Percentiles rank a stretch among this genome's conserved stretches.
These are phyloP conservation scores for Neofusicoccum ribis DNA, from an alignment of 2,329 filamentous ascomycete genomes.

Conservation along the genomic window DNA sequence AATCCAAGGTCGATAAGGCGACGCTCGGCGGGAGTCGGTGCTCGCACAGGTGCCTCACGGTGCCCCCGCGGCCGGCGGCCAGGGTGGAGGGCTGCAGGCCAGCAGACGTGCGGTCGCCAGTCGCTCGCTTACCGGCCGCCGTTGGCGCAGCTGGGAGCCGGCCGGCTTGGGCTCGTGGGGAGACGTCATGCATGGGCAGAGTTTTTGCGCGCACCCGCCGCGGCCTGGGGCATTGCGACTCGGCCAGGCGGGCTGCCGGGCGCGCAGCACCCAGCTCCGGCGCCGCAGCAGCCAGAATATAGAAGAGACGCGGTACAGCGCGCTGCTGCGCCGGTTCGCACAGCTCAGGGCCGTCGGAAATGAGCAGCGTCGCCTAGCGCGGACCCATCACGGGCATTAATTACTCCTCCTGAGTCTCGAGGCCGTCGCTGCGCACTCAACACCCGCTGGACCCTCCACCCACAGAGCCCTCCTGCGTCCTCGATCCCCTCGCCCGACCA, in stretches of 20 bases:
- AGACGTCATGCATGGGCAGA: slow-evolving; percentile 20
- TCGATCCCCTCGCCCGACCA: slow-evolving; percentile 4
- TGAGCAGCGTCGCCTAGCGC: slow-evolving; percentile 20
- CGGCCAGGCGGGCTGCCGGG: neutral
- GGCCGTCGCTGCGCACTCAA: neutral
- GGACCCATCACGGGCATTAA: slow-evolving; percentile 21
- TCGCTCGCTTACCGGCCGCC: slow-evolving; percentile 11
- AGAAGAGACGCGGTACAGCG: slow-evolving; percentile 1
- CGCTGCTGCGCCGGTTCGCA: neutral
- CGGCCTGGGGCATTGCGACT: neutral
- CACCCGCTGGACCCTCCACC: slow-evolving; percentile 5
- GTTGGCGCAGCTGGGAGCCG: neutral
- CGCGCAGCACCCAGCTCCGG: neutral
- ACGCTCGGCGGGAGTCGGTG: slow-evolving; percentile 6
- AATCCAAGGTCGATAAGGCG: neutral
- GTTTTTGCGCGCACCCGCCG: slow-evolving; percentile 5
- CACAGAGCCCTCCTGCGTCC: neutral
- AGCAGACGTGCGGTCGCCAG: neutral
- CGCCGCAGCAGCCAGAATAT: neutral
- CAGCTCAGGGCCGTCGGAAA: slow-evolving; percentile 15
- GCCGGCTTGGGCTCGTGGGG: neutral
- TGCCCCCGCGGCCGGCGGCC: neutral
- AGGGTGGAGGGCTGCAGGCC: neutral
- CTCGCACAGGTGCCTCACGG: neutral
- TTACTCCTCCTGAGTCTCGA: slow-evolving; percentile 19